phyloP scores from a whole-genome alignment of 106 monocot genomes.

The Phalaenopsis aphrodite region DNA sequence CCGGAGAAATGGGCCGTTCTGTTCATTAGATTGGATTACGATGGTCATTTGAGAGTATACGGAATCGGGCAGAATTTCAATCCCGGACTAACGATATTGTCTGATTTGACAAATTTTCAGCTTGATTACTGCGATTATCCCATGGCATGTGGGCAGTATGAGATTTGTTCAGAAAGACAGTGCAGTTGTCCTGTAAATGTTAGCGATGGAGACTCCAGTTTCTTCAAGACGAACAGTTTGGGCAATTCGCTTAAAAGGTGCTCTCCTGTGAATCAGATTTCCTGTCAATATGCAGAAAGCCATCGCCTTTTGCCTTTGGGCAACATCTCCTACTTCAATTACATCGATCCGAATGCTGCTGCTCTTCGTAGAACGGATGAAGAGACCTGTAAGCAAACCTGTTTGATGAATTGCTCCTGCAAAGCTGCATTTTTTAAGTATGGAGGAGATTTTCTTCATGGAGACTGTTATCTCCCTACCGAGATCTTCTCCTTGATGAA shows the following conservation, averaged over 20 bases:
- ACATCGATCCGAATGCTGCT: background rate
- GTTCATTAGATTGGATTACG: conserved; percentile 1
- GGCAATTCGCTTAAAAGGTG: conserved; percentile 2
- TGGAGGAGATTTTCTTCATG: background rate
- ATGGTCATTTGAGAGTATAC: conserved; percentile 4
- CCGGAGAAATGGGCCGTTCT: background rate
- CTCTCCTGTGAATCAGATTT: conserved; percentile 7
- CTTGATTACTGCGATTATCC: conserved; percentile 14
- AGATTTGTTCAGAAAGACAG: conserved; percentile 36
- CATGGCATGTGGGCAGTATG: conserved; percentile 30
- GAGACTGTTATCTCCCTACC: conserved; percentile 8
- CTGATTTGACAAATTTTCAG: background rate
- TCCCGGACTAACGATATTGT: background rate
- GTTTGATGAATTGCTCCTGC: conserved; percentile 39
- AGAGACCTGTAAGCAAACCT: conserved; percentile 33
- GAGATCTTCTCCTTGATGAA: conserved; percentile 24
- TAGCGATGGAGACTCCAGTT: background rate
- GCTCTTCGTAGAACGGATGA: conserved; percentile 2
- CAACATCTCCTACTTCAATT: conserved; percentile 17
- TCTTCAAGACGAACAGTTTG: conserved; percentile 9
- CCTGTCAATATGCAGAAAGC: conserved; percentile 6
- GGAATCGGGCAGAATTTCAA: background rate
- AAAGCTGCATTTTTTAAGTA: conserved; percentile 22
- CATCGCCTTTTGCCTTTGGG: background rate
- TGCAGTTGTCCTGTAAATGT: conserved; percentile 34